Base-by-base conservation (phyloP, 1,284 basidiomycete genomes). In the Vanrija sp. region DNA sequence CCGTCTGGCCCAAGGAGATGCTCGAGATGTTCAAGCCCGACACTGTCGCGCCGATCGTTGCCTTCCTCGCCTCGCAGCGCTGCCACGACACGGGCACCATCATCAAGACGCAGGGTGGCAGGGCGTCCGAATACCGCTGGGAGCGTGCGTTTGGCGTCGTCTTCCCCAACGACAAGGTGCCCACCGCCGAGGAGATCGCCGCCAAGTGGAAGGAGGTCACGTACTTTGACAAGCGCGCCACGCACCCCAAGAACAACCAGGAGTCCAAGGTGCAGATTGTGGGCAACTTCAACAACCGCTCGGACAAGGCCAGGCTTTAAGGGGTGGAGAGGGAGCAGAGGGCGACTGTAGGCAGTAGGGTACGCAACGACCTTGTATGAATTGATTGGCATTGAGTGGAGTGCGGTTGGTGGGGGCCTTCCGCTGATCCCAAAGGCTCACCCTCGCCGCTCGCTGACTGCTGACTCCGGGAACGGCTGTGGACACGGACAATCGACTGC, bases 51-150 rank as follows among this genome's bases (percentile, higher is more conserved):
- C 82, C 96, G n/a, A 75, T 97, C 49, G 91, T 97, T 31, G 94
- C 92, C 3, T 98, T 88, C 76, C 82, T 99, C 35, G 86, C 84
- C 9, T 94, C 90, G 68, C 83, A 87, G 73, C 82, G 90, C 65
- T 82, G 82, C 31, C 81, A 86, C 51, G 86, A 85, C 31, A 85
- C 87, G 16, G 88, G 89, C 20, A 78, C 79, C 22, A 74, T 98
- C 48, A 94, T 94, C 71, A 94, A 98, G 76, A 83, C 95, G 37
- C 85, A 84, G 18, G 95, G 89, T 39, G 96, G 95, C 2, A 97
- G 91, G 88, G 87, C 89, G 8, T 89, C 90, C 7, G 85, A 93
- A 69, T 86, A 89, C 45, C 83, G 95, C 61, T 98, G 95, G 94
- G 88, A 98, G 77, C 85, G 93, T 36, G 81, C 91, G 9, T 88